phyloP scores from a whole-genome alignment of 345 rosid genomes.

The Melaleuca quinquenervia region DNA sequence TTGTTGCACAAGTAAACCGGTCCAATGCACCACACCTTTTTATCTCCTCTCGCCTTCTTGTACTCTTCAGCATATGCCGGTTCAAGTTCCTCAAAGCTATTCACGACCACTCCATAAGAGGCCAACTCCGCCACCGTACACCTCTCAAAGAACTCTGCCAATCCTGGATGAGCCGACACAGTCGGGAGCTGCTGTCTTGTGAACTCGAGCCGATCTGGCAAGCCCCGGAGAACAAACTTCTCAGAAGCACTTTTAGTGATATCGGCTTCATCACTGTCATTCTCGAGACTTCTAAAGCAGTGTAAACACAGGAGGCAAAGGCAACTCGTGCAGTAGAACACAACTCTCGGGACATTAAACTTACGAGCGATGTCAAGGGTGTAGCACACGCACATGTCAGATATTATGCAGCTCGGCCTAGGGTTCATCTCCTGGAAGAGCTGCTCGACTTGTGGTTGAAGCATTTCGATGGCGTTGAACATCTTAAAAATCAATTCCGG shows the following conservation, averaged over 20 bases:
- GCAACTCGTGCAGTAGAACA: conserved; percentile 45
- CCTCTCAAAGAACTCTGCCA: not conserved
- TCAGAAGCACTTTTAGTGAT: conserved; percentile 6
- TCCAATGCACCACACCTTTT: conserved; percentile 28
- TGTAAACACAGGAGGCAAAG: conserved; percentile 27
- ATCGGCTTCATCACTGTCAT: not conserved
- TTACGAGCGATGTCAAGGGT: conserved; percentile 19
- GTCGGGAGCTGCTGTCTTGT: conserved; percentile 27
- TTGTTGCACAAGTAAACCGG: conserved; percentile 19
- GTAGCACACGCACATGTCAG: conserved; percentile 34
- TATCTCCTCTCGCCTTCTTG: conserved; percentile 4
- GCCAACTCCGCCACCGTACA: conserved; percentile 10
- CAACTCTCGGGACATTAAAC: conserved; percentile 36
- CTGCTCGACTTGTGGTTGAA: conserved; percentile 18
- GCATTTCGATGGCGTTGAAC: conserved; percentile 8
- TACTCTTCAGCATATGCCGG: conserved; percentile 2
- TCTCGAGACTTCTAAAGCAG: not conserved
- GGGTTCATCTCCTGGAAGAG: conserved; percentile 22
- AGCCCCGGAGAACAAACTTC: conserved; percentile 24
- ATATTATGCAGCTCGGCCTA: conserved; percentile 37
- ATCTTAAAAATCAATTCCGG: conserved; percentile 12
- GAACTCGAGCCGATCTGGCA: conserved; percentile 26
- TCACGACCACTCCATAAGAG: conserved; percentile 19
- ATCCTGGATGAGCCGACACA: not conserved
- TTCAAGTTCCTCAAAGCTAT: conserved; percentile 28